A percentile compares a stretch with the other conserved stretches of the same genome.
Evolutionary conservation across 176 grass and related monocot genomes (phyloP).

Genomic region (Phoenix roebelenii): DNA sequence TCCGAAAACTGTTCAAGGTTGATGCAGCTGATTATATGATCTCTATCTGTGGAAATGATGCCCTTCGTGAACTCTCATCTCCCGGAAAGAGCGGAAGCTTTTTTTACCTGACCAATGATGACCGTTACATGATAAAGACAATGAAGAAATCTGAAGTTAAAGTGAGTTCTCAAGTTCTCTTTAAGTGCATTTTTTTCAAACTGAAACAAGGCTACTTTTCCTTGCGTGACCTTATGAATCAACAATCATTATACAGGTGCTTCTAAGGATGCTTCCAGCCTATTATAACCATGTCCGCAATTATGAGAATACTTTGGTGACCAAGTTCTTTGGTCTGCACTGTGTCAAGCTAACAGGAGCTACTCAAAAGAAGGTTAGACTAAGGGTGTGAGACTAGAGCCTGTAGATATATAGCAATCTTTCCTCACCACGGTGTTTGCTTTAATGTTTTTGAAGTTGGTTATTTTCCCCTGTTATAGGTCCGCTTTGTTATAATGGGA

Average conservation of each 20-base stretch:
- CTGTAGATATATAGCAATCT: too few relatives aligned
- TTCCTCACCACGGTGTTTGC: too few relatives aligned
- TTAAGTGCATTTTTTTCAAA: not conserved
- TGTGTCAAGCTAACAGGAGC: constrained; percentile 70
- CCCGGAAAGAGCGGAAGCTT: constrained; percentile 94
- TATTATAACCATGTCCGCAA: constrained; percentile 76
- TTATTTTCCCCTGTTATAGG: constrained; percentile 27
- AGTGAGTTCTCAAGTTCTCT: constrained; percentile 26
- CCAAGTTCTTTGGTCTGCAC: constrained; percentile 86
- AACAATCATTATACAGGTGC: constrained; percentile 37
- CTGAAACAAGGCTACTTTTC: not conserved
- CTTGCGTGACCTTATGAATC: not conserved
- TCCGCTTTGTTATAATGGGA: constrained; percentile 97
- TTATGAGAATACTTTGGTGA: constrained; percentile 71
- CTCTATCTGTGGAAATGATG: constrained; percentile 79
- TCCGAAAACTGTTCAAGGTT: constrained; percentile 84
- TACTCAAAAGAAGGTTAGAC: constrained; percentile 69
- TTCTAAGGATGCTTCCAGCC: constrained; percentile 84
- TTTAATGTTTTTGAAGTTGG: constrained; percentile 10
- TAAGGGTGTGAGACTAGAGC: not conserved
- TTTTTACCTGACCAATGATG: constrained; percentile 86
- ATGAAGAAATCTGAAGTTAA: constrained; percentile 96
- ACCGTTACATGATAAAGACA: constrained; percentile 89
- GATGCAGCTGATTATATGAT: constrained; percentile 93
- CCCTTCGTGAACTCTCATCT: constrained; percentile 78